Evolutionary conservation across 768 basidiomycete species (phyloP), one percentile per base, ranked within the genome.

Genomic region (Stropharia rugosoannulata): DNA sequence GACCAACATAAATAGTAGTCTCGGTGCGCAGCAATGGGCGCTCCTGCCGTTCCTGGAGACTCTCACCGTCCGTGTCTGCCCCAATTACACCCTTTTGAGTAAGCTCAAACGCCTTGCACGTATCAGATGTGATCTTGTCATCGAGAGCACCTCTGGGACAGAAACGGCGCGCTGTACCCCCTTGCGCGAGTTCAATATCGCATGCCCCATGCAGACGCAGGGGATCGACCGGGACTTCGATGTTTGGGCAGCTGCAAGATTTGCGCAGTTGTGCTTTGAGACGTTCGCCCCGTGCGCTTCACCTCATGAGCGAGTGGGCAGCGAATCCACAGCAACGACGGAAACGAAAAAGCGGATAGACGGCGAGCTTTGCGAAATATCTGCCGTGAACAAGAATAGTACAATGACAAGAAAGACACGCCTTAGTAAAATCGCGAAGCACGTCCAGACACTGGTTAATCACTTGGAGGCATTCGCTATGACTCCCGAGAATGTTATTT

Each of bases 41-140:
- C 43, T 59, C 29, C 35, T 58, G 8, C 58, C 59, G 18, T 41
- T 5, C 32, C 54, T 62, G 19, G 19, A 54, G 45, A 49, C 59
- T 5, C 47, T 62, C 13, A 62, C 61, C 15, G 35, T 60, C 18
- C 54, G 51, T 43, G 13, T 57, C n/a, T 45, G 45, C 36, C n/a
- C 9, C 16, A 25, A 22, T 27, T 56, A 18, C 39, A 38, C n/a
- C 32, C 19, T 40, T 9, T 38, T 57, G 11, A 25, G 13, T 1
- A 16, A 49, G 18, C 49, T 62, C 37, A 45, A 35, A 10, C 41
- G 41, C 40, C 50, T 62, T 29, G 58, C 58, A 5, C 36, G 43
- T 19, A 36, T 39, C 3, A 55, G 61, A 16, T 62, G 61, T 29
- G 61, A 62, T 38, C 49, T 56, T 19, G 9, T 52, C 29, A 37